Conservation (phyloP, 192 early-diverging fungal species). For the Spizellomyces punctatus region DNA sequence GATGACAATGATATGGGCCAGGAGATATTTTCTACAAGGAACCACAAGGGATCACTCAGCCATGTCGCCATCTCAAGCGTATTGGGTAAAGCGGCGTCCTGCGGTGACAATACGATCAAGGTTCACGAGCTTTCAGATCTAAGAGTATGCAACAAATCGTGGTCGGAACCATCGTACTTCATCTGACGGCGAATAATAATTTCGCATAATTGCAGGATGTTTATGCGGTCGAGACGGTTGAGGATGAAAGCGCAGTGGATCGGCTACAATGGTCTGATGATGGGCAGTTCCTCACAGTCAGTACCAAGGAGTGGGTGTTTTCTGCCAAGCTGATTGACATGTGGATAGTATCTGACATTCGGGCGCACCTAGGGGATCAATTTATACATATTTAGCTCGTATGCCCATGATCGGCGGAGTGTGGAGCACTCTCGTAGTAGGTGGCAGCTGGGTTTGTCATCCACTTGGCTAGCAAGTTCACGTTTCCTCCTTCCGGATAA, state of each 20-base stretch:
- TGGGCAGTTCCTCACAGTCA: slow-evolving; percentile 50
- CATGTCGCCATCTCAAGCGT: slow-evolving; percentile 41
- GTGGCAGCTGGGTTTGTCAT: not conserved
- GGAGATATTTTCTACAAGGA: slow-evolving; percentile 50
- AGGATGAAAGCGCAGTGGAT: slow-evolving; percentile 44
- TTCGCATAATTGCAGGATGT: slow-evolving; percentile 31
- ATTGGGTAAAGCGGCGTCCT: slow-evolving; percentile 46
- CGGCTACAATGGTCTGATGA: slow-evolving; percentile 50
- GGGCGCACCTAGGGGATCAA: slow-evolving; percentile 30
- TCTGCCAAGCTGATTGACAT: not conserved
- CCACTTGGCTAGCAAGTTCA: not conserved
- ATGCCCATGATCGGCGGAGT: slow-evolving; percentile 42
- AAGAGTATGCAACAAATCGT: slow-evolving; percentile 12
- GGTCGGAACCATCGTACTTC: no score
- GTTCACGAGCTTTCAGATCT: slow-evolving; percentile 54
- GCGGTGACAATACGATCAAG: slow-evolving; percentile 52
- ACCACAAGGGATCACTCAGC: slow-evolving; percentile 44
- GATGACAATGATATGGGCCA: slow-evolving; percentile 50
- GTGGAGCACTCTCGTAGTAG: slow-evolving; percentile 38
- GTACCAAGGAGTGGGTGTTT: slow-evolving; percentile 42
- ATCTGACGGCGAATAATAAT: not conserved
- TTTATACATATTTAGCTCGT: slow-evolving; percentile 45
- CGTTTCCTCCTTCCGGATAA: not conserved
- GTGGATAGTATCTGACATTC: not conserved
- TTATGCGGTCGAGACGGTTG: slow-evolving; percentile 50